phyloP scores from a whole-genome alignment of 1,139 yeast genomes.

The Kazachstania sp. region DNA sequence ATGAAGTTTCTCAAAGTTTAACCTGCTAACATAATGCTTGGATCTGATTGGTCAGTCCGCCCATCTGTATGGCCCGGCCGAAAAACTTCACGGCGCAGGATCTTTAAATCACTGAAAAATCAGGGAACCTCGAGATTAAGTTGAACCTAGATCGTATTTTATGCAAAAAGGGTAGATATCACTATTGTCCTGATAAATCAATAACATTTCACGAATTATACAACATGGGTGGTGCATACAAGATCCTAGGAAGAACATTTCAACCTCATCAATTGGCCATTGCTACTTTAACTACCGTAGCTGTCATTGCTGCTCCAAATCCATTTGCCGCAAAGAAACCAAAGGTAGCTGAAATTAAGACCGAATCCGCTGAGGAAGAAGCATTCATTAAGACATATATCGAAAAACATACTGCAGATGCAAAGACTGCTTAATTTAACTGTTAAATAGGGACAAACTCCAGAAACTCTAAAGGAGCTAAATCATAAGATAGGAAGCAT shows the following conservation, averaged over 20 bases:
- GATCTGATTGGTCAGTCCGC: neutral
- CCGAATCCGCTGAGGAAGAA: constrained; percentile 81
- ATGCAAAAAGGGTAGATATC: too few relatives aligned
- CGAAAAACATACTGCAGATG: constrained; percentile 1
- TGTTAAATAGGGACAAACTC: neutral
- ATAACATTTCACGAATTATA: neutral
- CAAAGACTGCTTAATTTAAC: neutral
- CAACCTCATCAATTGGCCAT: constrained; percentile 66
- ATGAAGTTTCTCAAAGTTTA: neutral
- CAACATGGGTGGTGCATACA: constrained; percentile 69
- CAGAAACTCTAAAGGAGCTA: too few relatives aligned
- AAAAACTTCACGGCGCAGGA: too few relatives aligned
- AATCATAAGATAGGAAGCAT: too few relatives aligned
- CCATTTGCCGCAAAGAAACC: constrained; percentile 61
- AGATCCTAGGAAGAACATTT: constrained; percentile 65
- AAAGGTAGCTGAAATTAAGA: constrained; percentile 59
- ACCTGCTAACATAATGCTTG: neutral
- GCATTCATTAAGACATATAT: constrained; percentile 50
- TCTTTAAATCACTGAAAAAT: neutral
- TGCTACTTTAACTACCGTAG: constrained; percentile 59
- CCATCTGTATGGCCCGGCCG: neutral
- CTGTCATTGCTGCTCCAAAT: constrained; percentile 52
- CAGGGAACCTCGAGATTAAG: neutral
- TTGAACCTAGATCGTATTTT: too few relatives aligned
- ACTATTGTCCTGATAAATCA: neutral